Evolutionary conservation across 1,139 yeast species (phyloP).

Genomic region (Candida tropicalis): DNA sequence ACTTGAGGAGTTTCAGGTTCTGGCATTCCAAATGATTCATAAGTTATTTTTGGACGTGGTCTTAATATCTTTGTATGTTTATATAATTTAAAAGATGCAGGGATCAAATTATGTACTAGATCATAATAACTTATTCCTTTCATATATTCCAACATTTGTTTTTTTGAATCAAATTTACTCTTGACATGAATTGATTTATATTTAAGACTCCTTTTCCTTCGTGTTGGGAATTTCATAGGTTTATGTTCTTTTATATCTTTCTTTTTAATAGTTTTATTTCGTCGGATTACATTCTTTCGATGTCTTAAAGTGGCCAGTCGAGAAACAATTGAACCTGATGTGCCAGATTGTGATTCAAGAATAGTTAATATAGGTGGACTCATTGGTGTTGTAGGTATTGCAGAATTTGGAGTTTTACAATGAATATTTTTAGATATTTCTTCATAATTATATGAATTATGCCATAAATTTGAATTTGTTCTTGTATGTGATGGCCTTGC

Average conservation of each 20-base stretch:
- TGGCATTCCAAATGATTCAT: slow-evolving; percentile 4
- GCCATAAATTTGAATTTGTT: slow-evolving; percentile 11
- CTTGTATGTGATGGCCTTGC: slow-evolving; percentile 1
- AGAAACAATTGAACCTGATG: slow-evolving; percentile 33
- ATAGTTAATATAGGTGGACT: slow-evolving; percentile 31
- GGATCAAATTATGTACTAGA: slow-evolving; percentile 32
- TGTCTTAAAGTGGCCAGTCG: slow-evolving; percentile 34
- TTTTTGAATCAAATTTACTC: slow-evolving; percentile 26
- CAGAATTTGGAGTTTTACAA: slow-evolving; percentile 5
- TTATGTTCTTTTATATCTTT: slow-evolving; percentile 18
- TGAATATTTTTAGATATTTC: slow-evolving; percentile 11
- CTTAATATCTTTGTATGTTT: slow-evolving; percentile 23
- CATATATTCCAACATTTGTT: slow-evolving; percentile 31
- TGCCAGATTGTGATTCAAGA: slow-evolving; percentile 23
- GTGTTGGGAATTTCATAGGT: slow-evolving; percentile 38
- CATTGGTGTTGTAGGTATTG: neutral
- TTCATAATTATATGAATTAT: slow-evolving; percentile 10
- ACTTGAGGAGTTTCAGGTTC: neutral
- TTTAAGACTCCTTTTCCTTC: slow-evolving; percentile 38
- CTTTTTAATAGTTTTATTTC: slow-evolving; percentile 34
- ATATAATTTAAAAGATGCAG: slow-evolving; percentile 30
- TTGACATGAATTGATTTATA: slow-evolving; percentile 19
- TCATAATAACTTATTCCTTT: slow-evolving; percentile 24
- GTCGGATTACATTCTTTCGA: slow-evolving; percentile 30
- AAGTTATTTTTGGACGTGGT: slow-evolving; percentile 24